Base-by-base conservation (phyloP, 306 rosid species). In the Cucurbita maxima region DNA sequence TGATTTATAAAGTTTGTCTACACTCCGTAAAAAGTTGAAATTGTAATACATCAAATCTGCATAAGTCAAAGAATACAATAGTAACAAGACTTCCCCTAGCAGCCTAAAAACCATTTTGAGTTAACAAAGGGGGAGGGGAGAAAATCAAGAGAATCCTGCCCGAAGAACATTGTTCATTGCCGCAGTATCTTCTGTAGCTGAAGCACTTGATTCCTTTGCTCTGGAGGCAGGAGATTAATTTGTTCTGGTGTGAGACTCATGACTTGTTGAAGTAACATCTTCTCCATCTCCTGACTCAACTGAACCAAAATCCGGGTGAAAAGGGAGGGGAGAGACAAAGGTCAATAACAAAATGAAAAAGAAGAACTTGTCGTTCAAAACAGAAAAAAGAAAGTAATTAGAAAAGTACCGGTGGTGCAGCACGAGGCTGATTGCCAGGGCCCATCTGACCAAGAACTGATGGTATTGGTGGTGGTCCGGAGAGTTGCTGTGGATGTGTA, bases 271-370 rank as follows among this genome's bases (percentile, higher is more conserved):
- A 91, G 99, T 77, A 91, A 79, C 1, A 89, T 90, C 87, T 88
- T 89, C 88, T 94, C 99, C 97, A 87, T 89, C 59, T 94, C 99
- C 36, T 90, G 96, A 58, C 85, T 80, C 86, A 95, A 84, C 99
- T 95, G 78, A 79, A 83, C 64, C 62, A 82, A 20, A 43, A 41
- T 5, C 59, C 56, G 44, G 75, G 57, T 50, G 36, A 14, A 9
- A n/a, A 48, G 4, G 57, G 55, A n/a, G 36, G 45, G 36, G 36
- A 8, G 10, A 19, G 34, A 30, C 34, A 11, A 43, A 16, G 12
- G 16, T 70, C 43, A 30, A 30, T 50, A 45, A 15, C 15, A 70
- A 50, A 70, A 70, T 50, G 74, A 4, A 69, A 25, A 48, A 22
- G 30, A 69, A 50, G 18, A 14, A 50, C 54, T 20, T 68, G 30